These are phyloP conservation scores for Cryptosporidium tyzzeri DNA, from an alignment of 169 alveolate species.

Conservation along the genomic window DNA sequence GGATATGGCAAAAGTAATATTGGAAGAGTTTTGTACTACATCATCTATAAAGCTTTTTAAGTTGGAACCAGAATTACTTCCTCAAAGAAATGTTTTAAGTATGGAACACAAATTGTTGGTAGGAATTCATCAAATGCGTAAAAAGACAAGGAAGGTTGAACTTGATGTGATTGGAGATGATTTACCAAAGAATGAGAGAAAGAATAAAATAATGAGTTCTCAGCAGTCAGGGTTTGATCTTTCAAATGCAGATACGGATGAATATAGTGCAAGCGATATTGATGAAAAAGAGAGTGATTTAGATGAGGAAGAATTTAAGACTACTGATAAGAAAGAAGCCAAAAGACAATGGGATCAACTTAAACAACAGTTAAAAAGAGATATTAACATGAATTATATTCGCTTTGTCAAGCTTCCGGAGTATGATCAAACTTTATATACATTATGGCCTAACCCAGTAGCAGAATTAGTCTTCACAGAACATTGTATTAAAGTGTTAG, in stretches of 20 bases:
- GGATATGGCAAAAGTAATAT: slow-evolving; percentile 58
- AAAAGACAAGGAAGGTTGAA: neutral
- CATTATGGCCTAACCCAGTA: slow-evolving; percentile 48
- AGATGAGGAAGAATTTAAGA: slow-evolving; percentile 9
- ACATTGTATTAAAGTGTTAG: slow-evolving; percentile 47
- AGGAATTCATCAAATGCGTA: neutral
- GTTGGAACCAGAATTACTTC: slow-evolving; percentile 10
- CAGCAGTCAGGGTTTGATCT: neutral
- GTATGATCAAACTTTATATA: slow-evolving; percentile 57
- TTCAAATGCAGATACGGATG: neutral
- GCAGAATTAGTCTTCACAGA: slow-evolving; percentile 12
- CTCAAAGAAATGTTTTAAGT: slow-evolving; percentile 36
- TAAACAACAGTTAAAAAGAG: slow-evolving; percentile 48
- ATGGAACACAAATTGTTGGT: neutral
- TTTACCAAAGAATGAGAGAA: neutral
- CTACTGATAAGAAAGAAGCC: slow-evolving; percentile 5
- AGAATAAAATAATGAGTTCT: neutral
- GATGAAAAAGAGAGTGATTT: neutral
- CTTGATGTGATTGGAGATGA: neutral
- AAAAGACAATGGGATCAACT: slow-evolving; percentile 51
- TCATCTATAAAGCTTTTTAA: slow-evolving; percentile 33
- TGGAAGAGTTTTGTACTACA: slow-evolving; percentile 62
- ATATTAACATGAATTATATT: slow-evolving; percentile 46
- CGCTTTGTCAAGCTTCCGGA: slow-evolving; percentile 53
- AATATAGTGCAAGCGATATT: neutral